These are phyloP conservation scores for Colletotrichum zoysiae DNA, from an alignment of 2,329 filamentous ascomycete genomes.

Conservation along the genomic window DNA sequence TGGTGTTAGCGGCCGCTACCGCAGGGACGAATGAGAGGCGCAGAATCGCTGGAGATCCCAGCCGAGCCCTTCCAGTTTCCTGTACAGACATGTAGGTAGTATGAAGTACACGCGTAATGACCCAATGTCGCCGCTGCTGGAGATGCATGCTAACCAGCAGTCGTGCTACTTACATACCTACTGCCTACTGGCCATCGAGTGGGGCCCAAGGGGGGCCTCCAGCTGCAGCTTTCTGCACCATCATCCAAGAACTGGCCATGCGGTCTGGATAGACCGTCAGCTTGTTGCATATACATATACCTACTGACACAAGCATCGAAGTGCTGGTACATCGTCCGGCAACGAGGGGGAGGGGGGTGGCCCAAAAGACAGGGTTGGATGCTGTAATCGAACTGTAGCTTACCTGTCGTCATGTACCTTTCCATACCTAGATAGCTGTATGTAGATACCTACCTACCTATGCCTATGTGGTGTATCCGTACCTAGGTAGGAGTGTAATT, in stretches of 20 bases:
- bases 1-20: conserved; percentile 30
- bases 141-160: conserved; percentile 33
- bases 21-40: conserved; percentile 26
- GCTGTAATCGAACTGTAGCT: conserved; percentile 7
- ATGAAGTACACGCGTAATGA: not conserved
- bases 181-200: conserved; percentile 1
- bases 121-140: not conserved
- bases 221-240: conserved; percentile 35
- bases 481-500: not conserved
- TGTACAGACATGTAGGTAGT: no score
- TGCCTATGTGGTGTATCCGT: no score
- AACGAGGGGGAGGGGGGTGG: not conserved
- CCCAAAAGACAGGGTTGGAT: conserved; percentile 13
- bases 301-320: not conserved
- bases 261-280: not conserved
- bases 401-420: not conserved
- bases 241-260: conserved; percentile 11
- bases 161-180: conserved; percentile 2
- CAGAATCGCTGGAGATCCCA: conserved; percentile 28
- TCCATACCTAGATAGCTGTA: conserved; percentile 21
- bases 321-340: conserved; percentile 2
- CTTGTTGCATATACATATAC: conserved; percentile 16
- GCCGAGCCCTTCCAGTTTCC: conserved; percentile 9
- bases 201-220: conserved; percentile 12
- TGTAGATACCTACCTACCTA: conserved; percentile 5